phyloP scores from a whole-genome alignment of 139 green algal species.

The Chlorella sorokiniana region DNA sequence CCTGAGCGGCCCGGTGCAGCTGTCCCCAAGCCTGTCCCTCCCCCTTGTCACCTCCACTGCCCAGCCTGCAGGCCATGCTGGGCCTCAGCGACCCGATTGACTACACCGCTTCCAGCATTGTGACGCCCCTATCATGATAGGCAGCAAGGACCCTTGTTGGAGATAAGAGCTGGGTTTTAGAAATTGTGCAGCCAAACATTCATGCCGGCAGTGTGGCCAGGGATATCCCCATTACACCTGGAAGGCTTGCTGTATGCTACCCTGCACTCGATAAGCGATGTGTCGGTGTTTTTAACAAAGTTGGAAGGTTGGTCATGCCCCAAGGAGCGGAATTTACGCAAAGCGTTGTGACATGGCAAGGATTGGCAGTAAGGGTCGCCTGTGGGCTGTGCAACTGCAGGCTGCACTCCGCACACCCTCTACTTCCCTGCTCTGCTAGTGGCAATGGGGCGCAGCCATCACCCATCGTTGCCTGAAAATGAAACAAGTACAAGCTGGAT shows the following conservation, averaged over 20 bases:
- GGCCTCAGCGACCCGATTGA: slow-evolving; percentile 61
- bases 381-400: not conserved
- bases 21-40: not conserved
- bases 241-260: too few species aligned
- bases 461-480: not conserved
- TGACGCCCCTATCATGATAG: slow-evolving; percentile 28
- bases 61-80: slow-evolving; percentile 64
- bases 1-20: too few species aligned
- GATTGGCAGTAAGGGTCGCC: too few species aligned
- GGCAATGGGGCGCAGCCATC: not conserved
- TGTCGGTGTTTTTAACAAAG: too few species aligned
- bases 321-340: too few species aligned
- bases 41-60: not conserved
- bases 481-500: not conserved
- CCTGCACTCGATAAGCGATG: too few species aligned
- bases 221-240: too few species aligned
- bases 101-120: slow-evolving; percentile 50
- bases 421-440: not conserved
- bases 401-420: not conserved
- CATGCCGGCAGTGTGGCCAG: too few species aligned
- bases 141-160: not conserved
- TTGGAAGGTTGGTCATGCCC: too few species aligned
- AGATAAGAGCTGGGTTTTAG: too few species aligned
- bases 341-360: too few species aligned
- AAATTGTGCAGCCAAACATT: too few species aligned